Conservation (phyloP, 306 rosid species). For the Quercus wislizeni region DNA sequence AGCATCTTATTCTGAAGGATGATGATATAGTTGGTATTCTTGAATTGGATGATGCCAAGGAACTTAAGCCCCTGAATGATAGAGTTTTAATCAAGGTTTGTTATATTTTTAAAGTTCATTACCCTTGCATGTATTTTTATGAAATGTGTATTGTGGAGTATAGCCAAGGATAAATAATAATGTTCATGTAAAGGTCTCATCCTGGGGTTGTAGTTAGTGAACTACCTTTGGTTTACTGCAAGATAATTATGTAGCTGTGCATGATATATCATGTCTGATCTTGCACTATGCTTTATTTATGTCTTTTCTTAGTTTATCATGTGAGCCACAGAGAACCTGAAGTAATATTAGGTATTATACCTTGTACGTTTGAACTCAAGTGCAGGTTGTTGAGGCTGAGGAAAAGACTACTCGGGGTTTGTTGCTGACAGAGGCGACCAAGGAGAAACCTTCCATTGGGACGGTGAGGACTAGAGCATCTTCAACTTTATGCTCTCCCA, state of each 20-base stretch:
- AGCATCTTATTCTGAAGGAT: too few species aligned
- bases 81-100: conserved; percentile 87
- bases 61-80: conserved; percentile 86
- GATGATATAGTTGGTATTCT: too few species aligned
- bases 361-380: background rate
- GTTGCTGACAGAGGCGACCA: too few species aligned
- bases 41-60: conserved; percentile 29
- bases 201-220: too few species aligned
- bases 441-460: too few species aligned
- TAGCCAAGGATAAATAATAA: background rate
- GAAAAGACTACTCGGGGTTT: background rate
- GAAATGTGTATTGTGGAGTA: background rate
- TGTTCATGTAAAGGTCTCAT: background rate
- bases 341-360: background rate
- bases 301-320: background rate
- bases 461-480: too few species aligned
- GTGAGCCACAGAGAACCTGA: background rate
- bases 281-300: too few species aligned
- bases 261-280: background rate
- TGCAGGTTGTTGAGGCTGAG: conserved; percentile 81
- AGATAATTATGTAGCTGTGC: background rate
- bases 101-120: background rate
- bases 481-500: too few species aligned
- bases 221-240: background rate
- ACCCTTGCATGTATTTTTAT: background rate